Base-by-base conservation (phyloP, 257 asterid genomes). In the Ophiorrhiza pumila region DNA sequence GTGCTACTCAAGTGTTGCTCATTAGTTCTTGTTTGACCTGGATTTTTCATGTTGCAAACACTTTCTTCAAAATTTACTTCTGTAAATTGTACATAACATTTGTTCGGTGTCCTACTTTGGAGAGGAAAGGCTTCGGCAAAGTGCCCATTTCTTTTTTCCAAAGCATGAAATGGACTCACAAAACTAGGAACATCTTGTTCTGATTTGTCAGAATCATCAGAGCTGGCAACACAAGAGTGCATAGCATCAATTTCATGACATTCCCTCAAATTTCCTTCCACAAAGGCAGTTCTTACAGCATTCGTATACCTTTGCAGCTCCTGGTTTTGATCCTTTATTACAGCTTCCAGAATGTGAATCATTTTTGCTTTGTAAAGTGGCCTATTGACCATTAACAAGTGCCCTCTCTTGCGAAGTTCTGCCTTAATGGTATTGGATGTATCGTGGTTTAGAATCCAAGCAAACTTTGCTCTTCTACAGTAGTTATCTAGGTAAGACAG, bases 331-430 rank as follows among this genome's bases (percentile, higher is more conserved):
- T 79, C 88, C 81, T 83, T 84, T 23, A 83, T 53, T 23, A 83
- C 83, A 76, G 84, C 81, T 83, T 93, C 93, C 32, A 93, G 72
- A 58, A 93, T 89, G 47, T 89, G 97, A 72, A 84, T 65, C 69
- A 90, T 82, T 75, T 91, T 93, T 22, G 90, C 91, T 76, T 89
- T 91, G 80, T 93, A 87, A 17, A 93, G 77, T 69, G 98, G 98
- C 66, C 81, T 80, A 69, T 86, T 93, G 50, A 90, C 85, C 97
- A 87, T 86, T 70, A 93, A 57, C 4, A 79, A 71, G 79, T 93
- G 89, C 74, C 97, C 93, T 79, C 89, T 82, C 71, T 69, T 73
- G 0, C 92, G 91, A 45, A 93, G 89, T 71, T 93, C 96, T 29
- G 86, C 76, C 83, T 93, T 91, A 61, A 93, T 68, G 79, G 80